Conservation (phyloP, 176 grass and related monocot genomes). For the Carex littledalei region DNA sequence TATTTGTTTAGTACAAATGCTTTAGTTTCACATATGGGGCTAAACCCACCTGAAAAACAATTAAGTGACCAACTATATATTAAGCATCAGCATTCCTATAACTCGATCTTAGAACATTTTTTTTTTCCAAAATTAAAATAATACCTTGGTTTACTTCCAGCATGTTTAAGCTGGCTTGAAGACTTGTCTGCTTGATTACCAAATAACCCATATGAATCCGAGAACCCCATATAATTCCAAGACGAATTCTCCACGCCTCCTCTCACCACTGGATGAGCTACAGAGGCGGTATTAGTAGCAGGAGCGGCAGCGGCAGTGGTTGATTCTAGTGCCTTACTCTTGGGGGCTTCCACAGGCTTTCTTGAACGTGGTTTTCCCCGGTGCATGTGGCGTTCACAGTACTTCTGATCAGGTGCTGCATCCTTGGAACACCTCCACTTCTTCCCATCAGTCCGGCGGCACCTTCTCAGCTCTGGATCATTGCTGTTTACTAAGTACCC, state of each 20-base stretch:
- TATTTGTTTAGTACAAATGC: neutral
- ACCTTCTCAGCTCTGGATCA: slow-evolving; percentile 41
- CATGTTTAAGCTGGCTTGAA: neutral
- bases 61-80: neutral
- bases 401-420: slow-evolving; percentile 49
- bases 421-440: slow-evolving; percentile 57
- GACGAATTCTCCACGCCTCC: neutral
- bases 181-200: neutral
- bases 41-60: neutral
- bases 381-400: slow-evolving; percentile 54
- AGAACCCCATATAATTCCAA: neutral
- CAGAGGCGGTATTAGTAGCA: neutral
- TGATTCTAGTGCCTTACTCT: neutral
- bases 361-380: slow-evolving; percentile 47
- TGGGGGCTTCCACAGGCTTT: slow-evolving; percentile 44
- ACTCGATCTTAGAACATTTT: neutral
- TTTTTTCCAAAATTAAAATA: neutral
- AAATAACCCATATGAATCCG: neutral
- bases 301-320: neutral
- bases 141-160: neutral
- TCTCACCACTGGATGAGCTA: neutral
- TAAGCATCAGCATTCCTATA: neutral
- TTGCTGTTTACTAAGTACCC: slow-evolving; percentile 28
- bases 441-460: slow-evolving; percentile 49
- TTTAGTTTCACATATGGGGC: neutral